A percentile compares a stretch with the other conserved stretches of the same genome.
These are phyloP conservation scores for Sphaerulina vaccinii DNA, from an alignment of 2,329 filamentous ascomycete species.

Conservation along the genomic window DNA sequence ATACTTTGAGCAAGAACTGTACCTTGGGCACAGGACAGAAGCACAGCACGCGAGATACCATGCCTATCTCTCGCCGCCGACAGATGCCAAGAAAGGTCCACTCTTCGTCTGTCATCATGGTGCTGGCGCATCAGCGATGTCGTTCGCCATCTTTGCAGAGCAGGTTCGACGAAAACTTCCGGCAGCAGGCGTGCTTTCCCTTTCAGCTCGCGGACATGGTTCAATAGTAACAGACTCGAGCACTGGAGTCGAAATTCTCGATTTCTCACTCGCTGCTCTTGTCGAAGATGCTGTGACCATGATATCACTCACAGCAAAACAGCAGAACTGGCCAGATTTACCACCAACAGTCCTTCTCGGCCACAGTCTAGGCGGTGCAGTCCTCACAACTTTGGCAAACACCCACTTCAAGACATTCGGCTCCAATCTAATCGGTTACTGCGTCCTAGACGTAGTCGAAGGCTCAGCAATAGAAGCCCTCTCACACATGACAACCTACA, in stretches of 20 bases:
- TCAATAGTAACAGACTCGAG: constrained; percentile 55
- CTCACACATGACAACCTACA: constrained; percentile 88
- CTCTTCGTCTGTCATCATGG: constrained; percentile 94
- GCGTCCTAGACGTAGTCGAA: constrained; percentile 92
- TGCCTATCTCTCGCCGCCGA: constrained; percentile 81
- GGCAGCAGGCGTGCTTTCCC: constrained; percentile 75
- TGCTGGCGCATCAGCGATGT: constrained; percentile 87
- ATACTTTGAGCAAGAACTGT: constrained; percentile 87
- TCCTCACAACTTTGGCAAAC: constrained; percentile 75
- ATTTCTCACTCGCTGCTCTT: constrained; percentile 72
- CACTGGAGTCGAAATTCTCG: constrained; percentile 47
- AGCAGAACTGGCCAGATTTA: constrained; percentile 70
- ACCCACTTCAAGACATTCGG: constrained; percentile 57
- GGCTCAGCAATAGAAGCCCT: constrained; percentile 92
- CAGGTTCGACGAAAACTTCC: constrained; percentile 77
- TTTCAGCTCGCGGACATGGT: constrained; percentile 87
- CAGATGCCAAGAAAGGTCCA: constrained; percentile 61
- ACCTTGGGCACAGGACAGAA: constrained; percentile 55
- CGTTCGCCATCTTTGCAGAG: constrained; percentile 77
- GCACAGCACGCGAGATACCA: constrained; percentile 65
- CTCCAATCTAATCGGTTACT: constrained; percentile 72
- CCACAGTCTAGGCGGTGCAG: constrained; percentile 88
- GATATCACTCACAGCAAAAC: constrained; percentile 61
- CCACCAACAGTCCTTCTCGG: constrained; percentile 81
- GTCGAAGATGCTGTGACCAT: constrained; percentile 70